These are phyloP conservation scores for Colletotrichum sp. DNA, from an alignment of 2,329 filamentous ascomycete genomes.

Conservation along the genomic window DNA sequence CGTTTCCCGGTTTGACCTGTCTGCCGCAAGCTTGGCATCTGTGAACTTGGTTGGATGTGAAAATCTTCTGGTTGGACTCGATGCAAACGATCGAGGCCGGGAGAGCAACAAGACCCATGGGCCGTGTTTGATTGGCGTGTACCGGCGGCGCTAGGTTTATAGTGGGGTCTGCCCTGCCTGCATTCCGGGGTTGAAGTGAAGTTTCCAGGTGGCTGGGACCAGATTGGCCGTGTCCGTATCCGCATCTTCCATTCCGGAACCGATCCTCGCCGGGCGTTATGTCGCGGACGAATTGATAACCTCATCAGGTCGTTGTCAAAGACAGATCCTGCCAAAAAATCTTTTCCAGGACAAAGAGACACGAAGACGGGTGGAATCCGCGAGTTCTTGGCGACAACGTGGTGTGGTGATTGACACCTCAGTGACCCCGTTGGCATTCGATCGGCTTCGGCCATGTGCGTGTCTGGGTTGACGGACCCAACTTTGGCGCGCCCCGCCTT, in stretches of 20 bases:
- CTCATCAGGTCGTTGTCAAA: not conserved
- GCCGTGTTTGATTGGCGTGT: not conserved
- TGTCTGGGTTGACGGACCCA: not conserved
- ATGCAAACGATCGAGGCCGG: not conserved
- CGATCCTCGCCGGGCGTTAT: not conserved
- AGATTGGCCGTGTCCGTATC: not conserved
- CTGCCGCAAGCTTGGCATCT: not conserved
- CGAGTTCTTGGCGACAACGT: constrained; percentile 1
- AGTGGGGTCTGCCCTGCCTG: not conserved
- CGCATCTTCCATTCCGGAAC: not conserved
- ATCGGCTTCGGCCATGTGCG: not conserved
- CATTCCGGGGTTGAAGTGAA: not conserved
- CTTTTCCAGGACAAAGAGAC: not conserved
- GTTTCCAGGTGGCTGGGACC: constrained; percentile 17
- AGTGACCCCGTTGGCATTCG: constrained; percentile 1
- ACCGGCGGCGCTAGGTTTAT: not conserved
- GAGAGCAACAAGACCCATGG: not conserved
- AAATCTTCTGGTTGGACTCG: not conserved
- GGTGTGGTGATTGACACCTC: constrained; percentile 4
- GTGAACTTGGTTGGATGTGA: not conserved
- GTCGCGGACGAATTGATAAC: not conserved
- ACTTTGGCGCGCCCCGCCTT: not conserved
- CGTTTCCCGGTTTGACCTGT: not conserved
- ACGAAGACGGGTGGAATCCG: not conserved
- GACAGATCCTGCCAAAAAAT: not conserved